Evolutionary conservation across 2,329 filamentous ascomycete species (phyloP), one percentile per base, ranked within the genome.

Genomic region (Aureobasidium vineae): DNA sequence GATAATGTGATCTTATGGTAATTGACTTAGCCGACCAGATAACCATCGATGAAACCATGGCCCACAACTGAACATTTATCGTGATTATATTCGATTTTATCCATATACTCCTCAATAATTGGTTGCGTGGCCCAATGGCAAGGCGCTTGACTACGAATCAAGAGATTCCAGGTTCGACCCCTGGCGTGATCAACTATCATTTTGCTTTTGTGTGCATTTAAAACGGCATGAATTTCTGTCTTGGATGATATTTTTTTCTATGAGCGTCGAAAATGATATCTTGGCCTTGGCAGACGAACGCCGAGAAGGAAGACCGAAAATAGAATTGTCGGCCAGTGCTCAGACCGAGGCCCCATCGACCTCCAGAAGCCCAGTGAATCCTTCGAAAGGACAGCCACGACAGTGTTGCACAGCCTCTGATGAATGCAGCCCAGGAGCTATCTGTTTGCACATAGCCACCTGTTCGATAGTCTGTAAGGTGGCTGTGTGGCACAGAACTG

Each of bases 91-190:
- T n/a, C n/a, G n/a, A n/a, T n/a, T n/a, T n/a, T n/a, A n/a, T n/a
- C n/a, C n/a, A n/a, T n/a, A n/a, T n/a, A n/a, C n/a, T n/a, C n/a
- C n/a, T n/a, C n/a, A n/a, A 31, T 31, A 52, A 65, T 19, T 68
- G 67, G 67, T 52, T 66, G 69, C 69, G 73, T 83, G 81, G 81
- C 81, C 81, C 81, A 83, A 83, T 83, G 81, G 81, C 80, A 83
- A 83, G 81, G 81, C 80, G 81, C 79, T 82, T 83, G 81, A 83
- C 81, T 83, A 82, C 81, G 81, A 82, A 67, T 67, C 66, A 67
- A 63, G 66, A 67, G 66, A 67, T 67, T 67, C 40, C 66, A 67
- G 66, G 66, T 67, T 67, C 66, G 66, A 67, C 41, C 60, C 66
- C 66, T 67, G 66, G 40, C 66, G 60, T 57, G 66, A 33, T 67